These are phyloP conservation scores for Bacidia rubella DNA, from an alignment of 495 filamentous ascomycete species.

Conservation along the genomic window DNA sequence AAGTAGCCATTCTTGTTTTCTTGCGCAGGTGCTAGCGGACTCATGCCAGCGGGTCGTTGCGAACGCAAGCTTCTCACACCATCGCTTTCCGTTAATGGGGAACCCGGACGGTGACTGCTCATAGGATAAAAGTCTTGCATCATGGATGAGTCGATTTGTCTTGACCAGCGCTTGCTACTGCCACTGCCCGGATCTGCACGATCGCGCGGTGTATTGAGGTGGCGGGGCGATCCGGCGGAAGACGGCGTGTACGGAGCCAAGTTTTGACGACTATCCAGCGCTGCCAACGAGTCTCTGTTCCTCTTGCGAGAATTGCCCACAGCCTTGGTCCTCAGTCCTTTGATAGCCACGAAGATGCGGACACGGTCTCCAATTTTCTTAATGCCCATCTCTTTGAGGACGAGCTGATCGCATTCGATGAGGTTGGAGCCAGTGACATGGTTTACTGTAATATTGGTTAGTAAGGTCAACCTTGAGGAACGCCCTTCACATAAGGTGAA, in stretches of 20 bases:
- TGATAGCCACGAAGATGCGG: constrained; percentile 84
- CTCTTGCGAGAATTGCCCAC: constrained; percentile 73
- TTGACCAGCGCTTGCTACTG: constrained; percentile 61
- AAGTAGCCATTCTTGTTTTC: constrained; percentile 44
- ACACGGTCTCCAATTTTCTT: constrained; percentile 97
- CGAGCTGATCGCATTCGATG: constrained; percentile 90
- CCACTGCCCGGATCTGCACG: constrained; percentile 36
- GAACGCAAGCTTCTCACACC: constrained; percentile 28
- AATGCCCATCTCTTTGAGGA: constrained; percentile 94
- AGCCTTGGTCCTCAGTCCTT: constrained; percentile 75
- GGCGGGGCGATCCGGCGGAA: constrained; percentile 53
- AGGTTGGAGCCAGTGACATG: constrained; percentile 95
- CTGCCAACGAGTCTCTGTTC: constrained; percentile 48
- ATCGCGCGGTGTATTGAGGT: constrained; percentile 27
- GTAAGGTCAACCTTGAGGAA: not conserved
- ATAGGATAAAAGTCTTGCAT: constrained; percentile 19
- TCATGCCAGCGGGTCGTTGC: constrained; percentile 36
- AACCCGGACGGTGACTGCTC: constrained; percentile 40
- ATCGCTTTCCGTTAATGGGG: constrained; percentile 50
- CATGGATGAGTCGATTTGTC: constrained; percentile 38
- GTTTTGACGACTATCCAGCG: constrained; percentile 21
- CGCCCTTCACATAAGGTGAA: constrained; percentile 1
- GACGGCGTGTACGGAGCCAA: constrained; percentile 43
- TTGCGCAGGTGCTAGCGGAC: constrained; percentile 35
- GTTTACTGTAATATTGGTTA: constrained; percentile 41